phyloP scores from a whole-genome alignment of 1,139 yeast genomes.

The Meyerozyma carpophila region DNA sequence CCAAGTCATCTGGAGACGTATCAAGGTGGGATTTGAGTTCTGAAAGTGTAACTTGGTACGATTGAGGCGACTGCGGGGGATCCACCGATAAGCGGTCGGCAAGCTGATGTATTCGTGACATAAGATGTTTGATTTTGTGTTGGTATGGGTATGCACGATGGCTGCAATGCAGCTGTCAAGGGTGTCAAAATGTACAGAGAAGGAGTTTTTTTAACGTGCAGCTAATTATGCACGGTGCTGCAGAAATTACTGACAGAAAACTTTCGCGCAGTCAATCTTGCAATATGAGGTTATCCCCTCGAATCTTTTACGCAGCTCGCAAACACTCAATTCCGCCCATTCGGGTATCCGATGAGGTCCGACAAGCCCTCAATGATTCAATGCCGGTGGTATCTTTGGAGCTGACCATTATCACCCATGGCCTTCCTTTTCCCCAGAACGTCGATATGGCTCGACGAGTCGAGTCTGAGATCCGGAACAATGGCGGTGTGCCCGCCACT shows the following conservation, averaged over 20 bases:
- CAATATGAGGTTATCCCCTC: background rate
- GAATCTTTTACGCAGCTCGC: background rate
- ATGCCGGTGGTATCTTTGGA: slow-evolving; percentile 75
- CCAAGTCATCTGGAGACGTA: background rate
- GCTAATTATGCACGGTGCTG: background rate
- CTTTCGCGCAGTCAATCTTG: background rate
- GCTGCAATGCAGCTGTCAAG: no score
- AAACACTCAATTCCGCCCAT: background rate
- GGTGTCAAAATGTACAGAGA: no score
- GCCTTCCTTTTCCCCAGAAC: slow-evolving; percentile 78
- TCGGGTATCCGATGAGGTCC: slow-evolving; percentile 51
- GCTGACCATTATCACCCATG: slow-evolving; percentile 86
- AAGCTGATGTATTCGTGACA: no score
- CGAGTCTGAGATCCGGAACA: slow-evolving; percentile 52
- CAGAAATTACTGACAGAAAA: background rate
- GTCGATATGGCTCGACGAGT: slow-evolving; percentile 66
- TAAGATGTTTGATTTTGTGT: no score
- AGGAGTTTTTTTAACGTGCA: background rate
- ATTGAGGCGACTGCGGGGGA: no score
- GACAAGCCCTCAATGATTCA: slow-evolving; percentile 50
- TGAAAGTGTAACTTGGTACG: background rate
- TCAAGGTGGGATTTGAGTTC: background rate
- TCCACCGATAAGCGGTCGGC: no score
- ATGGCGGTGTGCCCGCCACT: slow-evolving; percentile 83
- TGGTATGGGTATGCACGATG: no score